Evolutionary conservation across 2,329 filamentous ascomycete species (phyloP), one percentile per base, ranked within the genome.

Genomic region (Pestalotiopsis sp.): DNA sequence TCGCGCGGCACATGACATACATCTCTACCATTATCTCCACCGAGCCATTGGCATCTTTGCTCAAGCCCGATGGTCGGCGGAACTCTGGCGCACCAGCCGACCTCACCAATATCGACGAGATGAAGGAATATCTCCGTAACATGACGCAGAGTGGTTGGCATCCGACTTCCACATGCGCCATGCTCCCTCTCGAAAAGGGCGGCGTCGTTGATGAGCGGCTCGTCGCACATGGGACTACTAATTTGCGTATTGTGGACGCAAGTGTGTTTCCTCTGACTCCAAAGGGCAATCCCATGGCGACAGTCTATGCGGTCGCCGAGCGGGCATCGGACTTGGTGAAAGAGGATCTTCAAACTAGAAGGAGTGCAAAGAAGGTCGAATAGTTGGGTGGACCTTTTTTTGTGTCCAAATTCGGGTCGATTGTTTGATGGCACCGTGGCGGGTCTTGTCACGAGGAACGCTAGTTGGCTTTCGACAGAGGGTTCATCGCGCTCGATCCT

Each of bases 1-100:
- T 69, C 27, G 68, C 68, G n/a, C 64, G 68, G 20, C 68, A 69
- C 36, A 14, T 69, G 25, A 49, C 60, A 11, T 67, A 61, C 20
- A 58, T 58, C 9, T 39, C 61, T 27, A 45, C 49, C 41, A n/a
- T 14, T 7, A 41, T 67, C 17, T 25, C 41, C 4, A 56, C 67
- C 14, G 65, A 67, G 56, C 57, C 60, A 5, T 27, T 68, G 25
- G 67, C 60, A 2, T 41, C 52, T 13, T 59, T n/a, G 17, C 20
- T 64, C 4, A 65, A 68, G 23, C 60, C 25, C 39, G 4, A 58
- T 23, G 67, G 67, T 23, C 56, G 14, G 5, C 56, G 56, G 11
- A 58, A 58, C 25, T 23, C 56, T 58, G 56, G 56, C 3, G 56
- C 56, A 27, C 56, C 56, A 27, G 3, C 56, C 20, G 4, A 58